Conservation (phyloP, 257 asterid species). For the Salvia hispanica region DNA sequence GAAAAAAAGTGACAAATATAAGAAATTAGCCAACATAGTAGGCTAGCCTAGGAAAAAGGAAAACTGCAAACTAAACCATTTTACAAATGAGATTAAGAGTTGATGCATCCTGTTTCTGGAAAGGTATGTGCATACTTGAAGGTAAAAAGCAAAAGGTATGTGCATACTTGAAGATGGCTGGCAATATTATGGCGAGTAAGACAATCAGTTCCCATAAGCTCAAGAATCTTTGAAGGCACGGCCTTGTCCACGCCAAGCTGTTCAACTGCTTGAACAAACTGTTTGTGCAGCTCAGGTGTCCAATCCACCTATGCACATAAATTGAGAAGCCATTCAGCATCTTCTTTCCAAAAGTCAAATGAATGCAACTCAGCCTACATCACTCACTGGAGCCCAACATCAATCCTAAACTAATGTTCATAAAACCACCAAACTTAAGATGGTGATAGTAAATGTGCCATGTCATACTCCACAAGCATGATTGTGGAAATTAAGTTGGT, state of each 20-base stretch:
- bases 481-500: conserved; percentile 8
- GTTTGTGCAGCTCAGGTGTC: conserved; percentile 92
- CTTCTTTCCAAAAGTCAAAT: conserved; percentile 27
- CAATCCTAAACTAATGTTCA: not conserved
- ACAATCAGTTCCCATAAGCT: conserved; percentile 88
- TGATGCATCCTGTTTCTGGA: not conserved
- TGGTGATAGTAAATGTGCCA: conserved; percentile 14
- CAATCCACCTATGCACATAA: conserved; percentile 76
- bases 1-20: not conserved
- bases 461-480: conserved; percentile 21
- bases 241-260: conserved; percentile 98
- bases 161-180: conserved; percentile 93
- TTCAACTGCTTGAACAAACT: conserved; percentile 94
- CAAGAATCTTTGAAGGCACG: conserved; percentile 92
- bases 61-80: not conserved
- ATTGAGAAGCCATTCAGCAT: conserved; percentile 1
- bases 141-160: conserved; percentile 32
- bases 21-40: not conserved
- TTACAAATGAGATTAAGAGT: not conserved
- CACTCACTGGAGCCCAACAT: not conserved
- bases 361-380: not conserved
- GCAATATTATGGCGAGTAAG: conserved; percentile 97
- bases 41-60: not conserved
- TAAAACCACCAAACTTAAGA: conserved; percentile 3
- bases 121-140: conserved; percentile 59